phyloP scores from a whole-genome alignment of 73 alveolate species.

The Durusdinium trenchii region DNA sequence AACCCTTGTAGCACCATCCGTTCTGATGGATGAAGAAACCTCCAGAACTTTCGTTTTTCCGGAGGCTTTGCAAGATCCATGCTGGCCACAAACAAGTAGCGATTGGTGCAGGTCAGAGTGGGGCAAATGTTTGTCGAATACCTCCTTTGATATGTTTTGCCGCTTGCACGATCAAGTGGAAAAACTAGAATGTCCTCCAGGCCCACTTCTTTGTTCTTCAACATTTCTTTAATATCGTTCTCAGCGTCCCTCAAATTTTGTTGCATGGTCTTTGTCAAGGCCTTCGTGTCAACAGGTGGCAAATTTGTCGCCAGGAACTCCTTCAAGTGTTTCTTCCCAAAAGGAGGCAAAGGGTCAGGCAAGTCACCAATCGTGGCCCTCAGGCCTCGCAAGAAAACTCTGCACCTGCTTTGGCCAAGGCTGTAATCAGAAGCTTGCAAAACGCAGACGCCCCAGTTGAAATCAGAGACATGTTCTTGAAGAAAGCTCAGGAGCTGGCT shows the following conservation, averaged over 20 bases:
- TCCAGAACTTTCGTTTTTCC: not conserved
- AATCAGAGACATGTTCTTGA: not conserved
- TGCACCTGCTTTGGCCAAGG: not conserved
- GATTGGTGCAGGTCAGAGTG: not conserved
- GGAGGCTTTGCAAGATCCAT: not conserved
- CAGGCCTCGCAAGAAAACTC: conserved; percentile 33
- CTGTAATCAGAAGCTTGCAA: not conserved
- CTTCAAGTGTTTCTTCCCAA: not conserved
- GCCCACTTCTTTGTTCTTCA: not conserved
- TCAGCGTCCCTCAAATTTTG: not conserved
- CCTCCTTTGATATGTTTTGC: not conserved
- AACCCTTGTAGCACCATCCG: conserved; percentile 1
- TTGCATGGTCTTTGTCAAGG: not conserved
- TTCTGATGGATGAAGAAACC: conserved; percentile 5
- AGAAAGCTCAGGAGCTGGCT: too few relatives aligned
- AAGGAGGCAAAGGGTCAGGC: conserved; percentile 5
- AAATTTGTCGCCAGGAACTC: not conserved
- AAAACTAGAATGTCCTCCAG: not conserved
- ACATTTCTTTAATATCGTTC: not conserved
- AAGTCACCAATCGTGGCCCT: not conserved
- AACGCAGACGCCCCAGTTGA: not conserved
- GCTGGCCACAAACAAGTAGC: not conserved
- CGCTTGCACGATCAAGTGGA: not conserved
- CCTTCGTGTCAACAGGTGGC: not conserved
- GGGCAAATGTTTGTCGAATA: not conserved